phyloP scores from a whole-genome alignment of 2,329 filamentous ascomycete genomes.

The Bisporella sp. region DNA sequence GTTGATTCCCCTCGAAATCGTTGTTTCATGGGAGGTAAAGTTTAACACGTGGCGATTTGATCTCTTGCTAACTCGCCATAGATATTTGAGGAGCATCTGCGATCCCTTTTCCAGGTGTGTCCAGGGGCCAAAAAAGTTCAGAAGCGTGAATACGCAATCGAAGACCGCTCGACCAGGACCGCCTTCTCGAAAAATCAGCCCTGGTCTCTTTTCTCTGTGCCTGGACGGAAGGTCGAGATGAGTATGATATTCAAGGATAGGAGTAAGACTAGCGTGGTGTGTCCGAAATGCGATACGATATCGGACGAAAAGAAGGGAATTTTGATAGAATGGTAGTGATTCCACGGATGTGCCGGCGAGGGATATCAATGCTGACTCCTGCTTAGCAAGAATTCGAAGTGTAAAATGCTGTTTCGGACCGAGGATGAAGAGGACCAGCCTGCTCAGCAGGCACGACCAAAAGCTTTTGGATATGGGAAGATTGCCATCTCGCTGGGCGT shows the following conservation, averaged over 20 bases:
- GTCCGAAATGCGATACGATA: conserved; percentile 3
- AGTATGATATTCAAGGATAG: conserved; percentile 4
- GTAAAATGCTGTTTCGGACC: conserved; percentile 6
- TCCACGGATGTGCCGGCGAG: too few species aligned
- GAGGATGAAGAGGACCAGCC: conserved; percentile 2
- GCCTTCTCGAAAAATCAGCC: neutral
- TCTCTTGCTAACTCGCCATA: neutral
- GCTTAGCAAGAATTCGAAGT: neutral
- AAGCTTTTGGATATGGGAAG: neutral
- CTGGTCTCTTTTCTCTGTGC: conserved; percentile 1
- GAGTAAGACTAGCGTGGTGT: neutral
- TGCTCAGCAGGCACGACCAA: neutral
- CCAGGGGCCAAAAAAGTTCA: conserved; percentile 3
- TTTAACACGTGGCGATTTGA: neutral
- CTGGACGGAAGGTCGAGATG: conserved; percentile 5
- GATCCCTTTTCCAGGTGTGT: neutral
- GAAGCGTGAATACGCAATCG: conserved; percentile 3
- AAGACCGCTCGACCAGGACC: neutral
- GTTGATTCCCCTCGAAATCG: conserved; percentile 1
- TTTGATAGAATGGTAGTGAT: conserved; percentile 2
- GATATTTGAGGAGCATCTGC: conserved; percentile 1
- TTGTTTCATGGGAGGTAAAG: conserved; percentile 4
- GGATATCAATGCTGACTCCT: neutral
- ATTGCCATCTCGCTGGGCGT: neutral
- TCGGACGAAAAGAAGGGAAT: conserved; percentile 1